phyloP scores from a whole-genome alignment of 2,329 filamentous ascomycete species.

The Pseudogymnoascus sp. region DNA sequence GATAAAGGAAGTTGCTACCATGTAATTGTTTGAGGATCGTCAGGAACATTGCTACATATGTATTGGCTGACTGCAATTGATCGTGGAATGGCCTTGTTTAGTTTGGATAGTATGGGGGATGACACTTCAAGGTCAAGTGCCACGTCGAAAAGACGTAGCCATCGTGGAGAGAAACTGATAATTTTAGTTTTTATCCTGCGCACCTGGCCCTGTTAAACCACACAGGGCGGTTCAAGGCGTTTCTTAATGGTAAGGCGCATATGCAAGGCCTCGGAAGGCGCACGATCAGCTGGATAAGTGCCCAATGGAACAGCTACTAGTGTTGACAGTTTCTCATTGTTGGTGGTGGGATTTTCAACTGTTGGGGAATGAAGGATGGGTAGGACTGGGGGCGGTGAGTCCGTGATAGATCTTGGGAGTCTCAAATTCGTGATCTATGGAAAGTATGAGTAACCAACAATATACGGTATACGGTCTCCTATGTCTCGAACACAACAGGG shows the following conservation, averaged over 20 bases:
- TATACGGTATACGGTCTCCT: background rate
- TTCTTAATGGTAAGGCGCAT: slow-evolving; percentile 1
- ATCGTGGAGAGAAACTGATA: background rate
- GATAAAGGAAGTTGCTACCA: background rate
- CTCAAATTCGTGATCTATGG: background rate
- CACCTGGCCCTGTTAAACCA: background rate
- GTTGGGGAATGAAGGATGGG: background rate
- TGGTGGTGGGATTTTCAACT: background rate
- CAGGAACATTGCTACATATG: background rate
- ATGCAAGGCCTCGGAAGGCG: background rate
- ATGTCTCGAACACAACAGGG: background rate
- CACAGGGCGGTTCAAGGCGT: background rate
- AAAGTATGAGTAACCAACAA: background rate
- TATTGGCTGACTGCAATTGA: slow-evolving; percentile 1
- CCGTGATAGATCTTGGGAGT: background rate
- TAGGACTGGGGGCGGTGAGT: background rate
- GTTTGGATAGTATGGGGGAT: background rate
- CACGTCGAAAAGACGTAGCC: slow-evolving; percentile 1
- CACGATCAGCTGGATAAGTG: background rate
- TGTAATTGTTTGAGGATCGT: background rate
- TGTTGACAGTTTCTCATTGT: background rate
- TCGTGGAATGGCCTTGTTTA: background rate
- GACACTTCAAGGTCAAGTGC: background rate
- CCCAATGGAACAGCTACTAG: background rate
- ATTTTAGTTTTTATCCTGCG: background rate